Evolutionary conservation across 805 yeast species (phyloP), one percentile per base, ranked within the genome.

Genomic region (Saccharomycopsis fodiens): DNA sequence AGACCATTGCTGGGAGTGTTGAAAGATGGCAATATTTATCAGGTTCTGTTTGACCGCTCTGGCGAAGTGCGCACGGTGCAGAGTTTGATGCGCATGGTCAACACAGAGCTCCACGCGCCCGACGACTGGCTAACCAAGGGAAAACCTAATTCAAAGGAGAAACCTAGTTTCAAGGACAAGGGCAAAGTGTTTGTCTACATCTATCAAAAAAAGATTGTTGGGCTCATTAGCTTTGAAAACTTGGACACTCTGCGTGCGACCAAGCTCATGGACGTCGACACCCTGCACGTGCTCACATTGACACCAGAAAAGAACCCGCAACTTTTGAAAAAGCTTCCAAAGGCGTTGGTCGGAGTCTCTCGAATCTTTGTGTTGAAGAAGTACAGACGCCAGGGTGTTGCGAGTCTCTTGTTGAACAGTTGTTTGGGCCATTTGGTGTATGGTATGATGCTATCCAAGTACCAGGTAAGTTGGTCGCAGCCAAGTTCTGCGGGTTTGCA

Each of bases 381-480:
- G 3, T 65, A 62, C 62, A 63, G 88, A 55, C 57, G 78, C 25
- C 50, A 52, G 12, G 81, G 82, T 0, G 63, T 82, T 10, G 85
- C 76, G 0, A 54, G 61, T 4, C 57, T 55, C 36, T 55, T 82
- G 39, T 53, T 82, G 3, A 58, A 70, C 2, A 57, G 67, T 2
- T 75, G 78, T 0, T 59, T 69, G 44, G 56, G 56, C 1, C 53
- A 74, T 45, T 62, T 74, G 20, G 60, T 79, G 1, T 75, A 74
- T 54, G 86, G 85, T 0, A 55, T 72, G 45, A 41, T 20, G 0
- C 52, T 80, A 12, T 60, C 61, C 2, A 70, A 60, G 46, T 52
- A 50, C 13, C 70, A 75, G 48, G 58, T 82, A 16, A 84, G 79
- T 1, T 82, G 85, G 76, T 78, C 85, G 37, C 91, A 82, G 57